Evolutionary conservation across 148 eudicot genomes (phyloP).

Genomic region (Polygonum maritimum): DNA sequence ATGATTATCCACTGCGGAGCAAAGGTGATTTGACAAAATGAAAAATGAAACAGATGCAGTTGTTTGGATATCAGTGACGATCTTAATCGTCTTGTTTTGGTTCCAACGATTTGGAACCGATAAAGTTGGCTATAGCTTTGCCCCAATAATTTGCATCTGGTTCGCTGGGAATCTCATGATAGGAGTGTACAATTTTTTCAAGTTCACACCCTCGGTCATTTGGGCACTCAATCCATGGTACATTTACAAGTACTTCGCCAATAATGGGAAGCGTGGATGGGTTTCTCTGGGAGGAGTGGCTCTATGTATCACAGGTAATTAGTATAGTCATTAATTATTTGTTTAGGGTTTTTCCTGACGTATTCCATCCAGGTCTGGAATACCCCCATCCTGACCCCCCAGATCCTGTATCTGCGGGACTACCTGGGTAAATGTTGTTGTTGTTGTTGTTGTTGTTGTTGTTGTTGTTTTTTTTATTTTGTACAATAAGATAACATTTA

Average conservation of each 20-base stretch:
- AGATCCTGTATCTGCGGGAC: no score
- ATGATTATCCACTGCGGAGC: no score
- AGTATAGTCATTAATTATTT: no score
- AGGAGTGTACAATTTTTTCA: slow-evolving; percentile 32
- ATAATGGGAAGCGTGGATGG: slow-evolving; percentile 27
- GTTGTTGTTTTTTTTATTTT: no score
- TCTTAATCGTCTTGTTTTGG: slow-evolving; percentile 23
- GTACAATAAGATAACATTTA: no score
- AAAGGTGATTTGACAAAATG: not conserved
- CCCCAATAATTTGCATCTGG: slow-evolving; percentile 31
- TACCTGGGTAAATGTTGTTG: no score
- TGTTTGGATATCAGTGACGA: slow-evolving; percentile 25
- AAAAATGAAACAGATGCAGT: slow-evolving; percentile 15
- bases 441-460: no score
- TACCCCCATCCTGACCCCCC: no score
- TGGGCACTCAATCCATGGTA: slow-evolving; percentile 34
- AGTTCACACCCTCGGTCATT: slow-evolving; percentile 18
- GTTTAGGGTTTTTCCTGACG: no score
- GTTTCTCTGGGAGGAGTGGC: slow-evolving; percentile 37
- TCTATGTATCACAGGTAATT: slow-evolving; percentile 23
- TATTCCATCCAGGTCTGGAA: no score
- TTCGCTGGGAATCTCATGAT: slow-evolving; percentile 18
- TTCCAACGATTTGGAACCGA: slow-evolving; percentile 39
- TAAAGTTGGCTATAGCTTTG: slow-evolving; percentile 33
- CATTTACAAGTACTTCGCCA: slow-evolving; percentile 24